Evolutionary conservation across 176 grass and related monocot genomes (phyloP).

Genomic region (Paspalum notatum): DNA sequence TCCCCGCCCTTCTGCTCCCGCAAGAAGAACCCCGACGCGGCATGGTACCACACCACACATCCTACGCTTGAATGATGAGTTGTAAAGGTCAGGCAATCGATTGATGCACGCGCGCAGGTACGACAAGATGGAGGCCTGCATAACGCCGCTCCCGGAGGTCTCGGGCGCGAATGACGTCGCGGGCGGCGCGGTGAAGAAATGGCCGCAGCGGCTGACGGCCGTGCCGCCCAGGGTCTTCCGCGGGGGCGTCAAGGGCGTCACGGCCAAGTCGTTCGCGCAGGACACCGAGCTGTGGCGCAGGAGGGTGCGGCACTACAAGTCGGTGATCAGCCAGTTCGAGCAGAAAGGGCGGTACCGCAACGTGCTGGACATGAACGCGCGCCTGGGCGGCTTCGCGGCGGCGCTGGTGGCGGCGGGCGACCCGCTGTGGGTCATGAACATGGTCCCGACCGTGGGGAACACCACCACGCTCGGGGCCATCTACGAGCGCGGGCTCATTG

Average conservation of each 20-base stretch:
- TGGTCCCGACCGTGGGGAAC: conserved; percentile 60
- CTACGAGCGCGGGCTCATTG: conserved; percentile 89
- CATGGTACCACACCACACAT: conserved; percentile 53
- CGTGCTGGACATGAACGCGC: conserved; percentile 88
- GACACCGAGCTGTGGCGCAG: conserved; percentile 83
- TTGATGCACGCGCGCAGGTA: conserved; percentile 67
- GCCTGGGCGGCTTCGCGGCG: conserved; percentile 77
- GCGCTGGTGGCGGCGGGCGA: conserved; percentile 58
- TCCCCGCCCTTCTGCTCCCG: conserved; percentile 65
- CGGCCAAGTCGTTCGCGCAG: conserved; percentile 57
- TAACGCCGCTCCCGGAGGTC: conserved; percentile 80
- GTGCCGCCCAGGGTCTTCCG: conserved; percentile 71
- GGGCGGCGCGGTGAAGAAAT: conserved; percentile 72
- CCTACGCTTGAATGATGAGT: neutral
- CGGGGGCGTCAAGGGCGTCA: conserved; percentile 53
- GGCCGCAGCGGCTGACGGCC: conserved; percentile 71
- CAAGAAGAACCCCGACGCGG: conserved; percentile 60
- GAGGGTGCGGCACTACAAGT: conserved; percentile 73
- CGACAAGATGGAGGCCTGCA: conserved; percentile 85
- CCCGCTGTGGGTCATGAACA: conserved; percentile 93
- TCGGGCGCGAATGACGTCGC: conserved; percentile 39
- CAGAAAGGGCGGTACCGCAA: conserved; percentile 88
- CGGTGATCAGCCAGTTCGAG: conserved; percentile 60
- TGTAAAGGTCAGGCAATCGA: too few relatives aligned
- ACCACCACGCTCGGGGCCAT: conserved; percentile 70